Evolutionary conservation across 805 yeast species (phyloP).

Genomic region (Lachancea quebecensis): DNA sequence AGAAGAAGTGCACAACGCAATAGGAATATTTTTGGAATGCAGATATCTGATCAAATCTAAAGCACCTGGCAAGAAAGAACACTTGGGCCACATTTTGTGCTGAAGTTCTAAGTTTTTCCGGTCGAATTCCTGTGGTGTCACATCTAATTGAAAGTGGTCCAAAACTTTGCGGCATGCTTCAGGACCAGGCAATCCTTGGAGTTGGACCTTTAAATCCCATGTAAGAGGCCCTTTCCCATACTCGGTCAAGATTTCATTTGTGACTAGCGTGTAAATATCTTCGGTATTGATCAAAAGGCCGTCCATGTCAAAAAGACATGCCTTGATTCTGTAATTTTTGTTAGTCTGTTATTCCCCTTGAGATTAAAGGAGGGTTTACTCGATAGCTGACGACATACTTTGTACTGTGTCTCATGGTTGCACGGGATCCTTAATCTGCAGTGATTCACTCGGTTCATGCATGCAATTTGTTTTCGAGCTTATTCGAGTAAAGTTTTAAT

Average conservation of each 20-base stretch:
- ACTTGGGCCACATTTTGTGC: slow-evolving; percentile 49
- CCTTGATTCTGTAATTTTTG: slow-evolving; percentile 17
- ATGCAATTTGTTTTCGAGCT: too few species aligned
- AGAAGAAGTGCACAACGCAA: slow-evolving; percentile 90
- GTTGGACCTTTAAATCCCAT: slow-evolving; percentile 81
- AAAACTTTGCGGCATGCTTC: slow-evolving; percentile 61
- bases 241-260: slow-evolving; percentile 55
- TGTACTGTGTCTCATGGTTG: too few species aligned
- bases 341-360: too few species aligned
- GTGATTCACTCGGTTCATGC: too few species aligned
- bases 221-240: slow-evolving; percentile 75
- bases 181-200: slow-evolving; percentile 90
- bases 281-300: slow-evolving; percentile 91
- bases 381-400: too few species aligned
- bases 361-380: too few species aligned
- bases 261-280: slow-evolving; percentile 77
- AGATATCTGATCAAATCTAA: slow-evolving; percentile 54
- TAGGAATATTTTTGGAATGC: slow-evolving; percentile 51
- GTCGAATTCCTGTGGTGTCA: slow-evolving; percentile 59
- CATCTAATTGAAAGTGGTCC: slow-evolving; percentile 60
- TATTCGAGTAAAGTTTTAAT: too few species aligned
- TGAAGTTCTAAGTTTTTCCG: slow-evolving; percentile 46
- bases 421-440: too few species aligned
- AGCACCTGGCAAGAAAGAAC: slow-evolving; percentile 80
- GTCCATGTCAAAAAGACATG: slow-evolving; percentile 70